Evolutionary conservation across 345 rosid species (phyloP), one percentile per base, ranked within the genome.

Genomic region (Leavenworthia alabamica): DNA sequence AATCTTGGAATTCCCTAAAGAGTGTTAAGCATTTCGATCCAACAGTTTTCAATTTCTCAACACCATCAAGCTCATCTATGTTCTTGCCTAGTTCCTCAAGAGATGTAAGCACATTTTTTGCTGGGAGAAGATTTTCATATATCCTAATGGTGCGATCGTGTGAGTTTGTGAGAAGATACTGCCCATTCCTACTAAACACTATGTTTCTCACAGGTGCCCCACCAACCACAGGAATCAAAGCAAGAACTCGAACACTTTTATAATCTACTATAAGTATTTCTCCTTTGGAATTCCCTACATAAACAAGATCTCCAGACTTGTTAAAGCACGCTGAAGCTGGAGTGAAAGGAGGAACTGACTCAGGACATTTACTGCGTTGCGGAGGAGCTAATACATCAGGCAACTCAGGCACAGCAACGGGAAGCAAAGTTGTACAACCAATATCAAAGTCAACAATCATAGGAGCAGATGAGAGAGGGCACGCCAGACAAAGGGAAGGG

Each of bases 321-420:
- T 94, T 86, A 77, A 90, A 94, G 79, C 99, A 94, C 2, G 99
- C 97, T 35, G 95, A 88, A 35, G 96, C 83, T 2, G 94, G 90
- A 62, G 95, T 80, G 75, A 79, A 83, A 69, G 85, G 72, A 12
- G 82, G 82, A 67, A 77, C 67, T 45, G 84, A 84, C 33, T 87
- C 95, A 1, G 86, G 61, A 36, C 75, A 60, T 67, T 89, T 92
- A 73, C 77, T 88, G 39, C 95, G 95, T 44, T 85, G 71, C 40
- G 74, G 74, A 63, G 82, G 86, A 40, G 82, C 73, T 64, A 58
- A 51, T 15, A 85, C 95, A 73, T 79, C 83, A 50, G 64, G 78
- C 63, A 56, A 39, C 27, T 88, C 97, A 61, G 89, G 68, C 26
- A 80, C 64, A 46, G 70, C 31, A 44, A 83, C 88, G 7, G 97